These are phyloP conservation scores for Clarireedia hainanense DNA, from an alignment of 2,329 filamentous ascomycete species.

Conservation along the genomic window DNA sequence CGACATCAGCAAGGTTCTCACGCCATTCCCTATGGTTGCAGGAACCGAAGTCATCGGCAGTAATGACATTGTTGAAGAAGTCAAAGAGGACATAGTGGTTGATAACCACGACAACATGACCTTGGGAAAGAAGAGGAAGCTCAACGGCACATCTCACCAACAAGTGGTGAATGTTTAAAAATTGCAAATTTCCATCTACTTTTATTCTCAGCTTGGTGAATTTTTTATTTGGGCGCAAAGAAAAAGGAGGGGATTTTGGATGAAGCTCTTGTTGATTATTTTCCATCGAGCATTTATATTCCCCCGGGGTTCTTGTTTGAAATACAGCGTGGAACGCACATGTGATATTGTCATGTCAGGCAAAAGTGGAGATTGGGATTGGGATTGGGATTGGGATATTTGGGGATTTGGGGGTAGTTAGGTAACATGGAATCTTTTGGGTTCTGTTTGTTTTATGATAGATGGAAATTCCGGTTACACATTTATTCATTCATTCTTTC, in stretches of 20 bases:
- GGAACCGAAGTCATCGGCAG: conserved; percentile 44
- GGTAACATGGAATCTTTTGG: no score
- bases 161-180: background rate
- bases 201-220: background rate
- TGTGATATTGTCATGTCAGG: no score
- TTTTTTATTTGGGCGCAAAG: background rate
- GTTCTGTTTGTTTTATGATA: no score
- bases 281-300: no score
- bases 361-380: no score
- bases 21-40: conserved; percentile 56
- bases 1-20: conserved; percentile 60
- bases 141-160: background rate
- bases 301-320: no score
- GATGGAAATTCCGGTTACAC: no score
- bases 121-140: conserved; percentile 21
- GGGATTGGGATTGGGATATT: no score
- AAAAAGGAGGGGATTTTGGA: background rate
- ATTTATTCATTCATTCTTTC: no score
- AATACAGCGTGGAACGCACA: no score
- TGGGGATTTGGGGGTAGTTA: no score
- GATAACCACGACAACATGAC: conserved; percentile 19
- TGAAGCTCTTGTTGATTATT: no score
- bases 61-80: conserved; percentile 22
- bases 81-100: conserved; percentile 23
- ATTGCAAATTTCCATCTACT: background rate